A percentile compares a stretch with the other conserved stretches of the same genome.
These are phyloP conservation scores for Cucumis cinereus DNA, from an alignment of 306 rosid genomes.

Conservation along the genomic window DNA sequence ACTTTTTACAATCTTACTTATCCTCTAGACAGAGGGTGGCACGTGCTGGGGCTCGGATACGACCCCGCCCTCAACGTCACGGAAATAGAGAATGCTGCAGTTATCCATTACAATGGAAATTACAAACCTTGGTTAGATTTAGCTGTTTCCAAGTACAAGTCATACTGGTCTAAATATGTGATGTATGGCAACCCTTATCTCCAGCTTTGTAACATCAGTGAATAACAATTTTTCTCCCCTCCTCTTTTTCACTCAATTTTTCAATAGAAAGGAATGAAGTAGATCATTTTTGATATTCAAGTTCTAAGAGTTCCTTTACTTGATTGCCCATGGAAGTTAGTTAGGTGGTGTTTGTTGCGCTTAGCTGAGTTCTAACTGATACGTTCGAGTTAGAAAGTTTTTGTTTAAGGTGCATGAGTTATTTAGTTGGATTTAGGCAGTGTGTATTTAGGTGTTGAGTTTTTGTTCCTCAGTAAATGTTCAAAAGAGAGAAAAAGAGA, in stretches of 20 bases:
- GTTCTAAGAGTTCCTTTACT: not conserved
- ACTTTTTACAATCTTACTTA: constrained; percentile 79
- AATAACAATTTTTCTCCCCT: constrained; percentile 8
- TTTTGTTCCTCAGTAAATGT: too few species aligned
- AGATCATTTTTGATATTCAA: not conserved
- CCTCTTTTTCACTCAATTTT: not conserved
- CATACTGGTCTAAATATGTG: constrained; percentile 82
- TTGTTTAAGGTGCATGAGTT: too few species aligned
- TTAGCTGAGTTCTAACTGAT: too few species aligned
- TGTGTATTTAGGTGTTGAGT: too few species aligned
- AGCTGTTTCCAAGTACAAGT: constrained; percentile 82
- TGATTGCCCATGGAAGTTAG: not conserved
- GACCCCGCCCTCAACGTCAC: constrained; percentile 86
- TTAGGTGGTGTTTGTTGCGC: too few species aligned
- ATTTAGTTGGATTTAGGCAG: too few species aligned
- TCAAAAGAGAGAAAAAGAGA: too few species aligned
- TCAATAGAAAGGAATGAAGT: not conserved
- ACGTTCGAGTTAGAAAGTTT: too few species aligned
- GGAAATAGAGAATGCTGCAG: constrained; percentile 73
- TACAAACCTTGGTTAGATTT: constrained; percentile 95
- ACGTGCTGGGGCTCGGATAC: constrained; percentile 90
- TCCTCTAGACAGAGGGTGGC: constrained; percentile 84
- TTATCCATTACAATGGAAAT: constrained; percentile 93
- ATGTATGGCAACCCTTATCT: constrained; percentile 67
- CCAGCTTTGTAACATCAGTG: constrained; percentile 45